Base-by-base conservation (phyloP, 352 stramenopile species). In the Phytophthora pisi region DNA sequence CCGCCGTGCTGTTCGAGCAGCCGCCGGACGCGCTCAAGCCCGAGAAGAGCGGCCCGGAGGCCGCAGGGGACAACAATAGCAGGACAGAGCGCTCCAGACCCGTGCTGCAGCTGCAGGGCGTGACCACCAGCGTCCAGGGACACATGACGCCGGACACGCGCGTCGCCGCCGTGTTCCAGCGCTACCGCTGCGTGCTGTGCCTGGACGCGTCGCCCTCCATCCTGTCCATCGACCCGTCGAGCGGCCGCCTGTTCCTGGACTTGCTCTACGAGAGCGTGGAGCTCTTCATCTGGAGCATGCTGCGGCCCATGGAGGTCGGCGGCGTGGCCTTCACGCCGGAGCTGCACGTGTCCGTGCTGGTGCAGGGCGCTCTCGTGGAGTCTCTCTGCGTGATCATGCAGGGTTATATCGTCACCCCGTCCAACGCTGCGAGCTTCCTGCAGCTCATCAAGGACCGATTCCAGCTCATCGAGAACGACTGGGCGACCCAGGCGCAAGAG, bases 141-240 rank as follows among this genome's bases (percentile, higher is more conserved):
- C 67, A 72, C 0, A 50, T 94, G 51, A 83, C 82, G 10, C 66
- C 82, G 40, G 66, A 75, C 56, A 87, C 79, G 0, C 55, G 73
- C 42, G 78, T 96, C 16, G 45, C 57, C n/a, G 72, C 87, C 42
- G 68, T 94, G 28, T 96, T 93, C 70, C 69, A 77, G 16, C 82
- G 84, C 46, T 97, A 96, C 51, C 86, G 88, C 53, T 93, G 88
- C 45, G 86, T 93, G 5, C 59, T 97, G 34, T 96, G 85, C 69
- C 77, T 97, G 18, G 89, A 97, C 61, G 86, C 84, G 26, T 96
- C 86, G 34, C 89, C 88, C 13, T 97, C 88, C 31, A 86, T 87
- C 23, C 69, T 93, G 23, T 91, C 89, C 26, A 95, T 97, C 52
- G 89, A 97, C 56, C 74, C 87, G 15, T 61, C 69, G 0, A 89